Conservation (phyloP, 805 yeast species). For the Jamesozyma piceae region DNA sequence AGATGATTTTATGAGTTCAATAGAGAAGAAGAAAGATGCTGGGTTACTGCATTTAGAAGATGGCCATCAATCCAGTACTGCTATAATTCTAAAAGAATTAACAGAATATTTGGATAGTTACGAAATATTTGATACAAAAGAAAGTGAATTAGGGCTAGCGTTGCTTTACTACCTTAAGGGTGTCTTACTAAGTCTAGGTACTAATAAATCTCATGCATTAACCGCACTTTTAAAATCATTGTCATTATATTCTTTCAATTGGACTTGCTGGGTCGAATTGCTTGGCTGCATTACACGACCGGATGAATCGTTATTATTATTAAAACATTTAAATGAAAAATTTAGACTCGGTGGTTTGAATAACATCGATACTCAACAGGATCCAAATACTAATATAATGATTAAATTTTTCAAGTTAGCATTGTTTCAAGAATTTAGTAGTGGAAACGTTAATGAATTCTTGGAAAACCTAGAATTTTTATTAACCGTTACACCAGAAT, state of each 20-base stretch:
- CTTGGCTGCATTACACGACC: slow-evolving; percentile 49
- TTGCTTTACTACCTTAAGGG: slow-evolving; percentile 70
- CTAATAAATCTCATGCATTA: slow-evolving; percentile 53
- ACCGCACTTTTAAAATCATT: slow-evolving; percentile 52
- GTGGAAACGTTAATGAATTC: slow-evolving; percentile 52
- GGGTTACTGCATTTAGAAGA: slow-evolving; percentile 9
- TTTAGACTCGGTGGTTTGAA: slow-evolving; percentile 11
- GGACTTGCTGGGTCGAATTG: slow-evolving; percentile 90
- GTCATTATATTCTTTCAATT: slow-evolving; percentile 66
- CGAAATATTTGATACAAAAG: not conserved
- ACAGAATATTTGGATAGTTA: slow-evolving; percentile 11
- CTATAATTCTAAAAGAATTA: slow-evolving; percentile 36
- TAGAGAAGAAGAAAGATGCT: slow-evolving; percentile 1
- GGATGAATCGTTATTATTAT: slow-evolving; percentile 46
- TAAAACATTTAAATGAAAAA: slow-evolving; percentile 30
- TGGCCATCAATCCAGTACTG: slow-evolving; percentile 21
- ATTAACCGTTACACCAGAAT: slow-evolving; percentile 53
- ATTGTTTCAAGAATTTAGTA: slow-evolving; percentile 67
- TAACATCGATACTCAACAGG: slow-evolving; percentile 11
- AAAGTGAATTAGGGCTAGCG: slow-evolving; percentile 31
- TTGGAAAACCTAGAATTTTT: slow-evolving; percentile 42
- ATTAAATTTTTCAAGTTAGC: slow-evolving; percentile 55
- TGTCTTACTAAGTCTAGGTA: slow-evolving; percentile 47
- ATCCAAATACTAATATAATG: slow-evolving; percentile 27
- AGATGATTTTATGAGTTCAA: not conserved